Evolutionary conservation across 371 early-diverging fungal genomes (phyloP).

Genomic region (Mucor mucedo): DNA sequence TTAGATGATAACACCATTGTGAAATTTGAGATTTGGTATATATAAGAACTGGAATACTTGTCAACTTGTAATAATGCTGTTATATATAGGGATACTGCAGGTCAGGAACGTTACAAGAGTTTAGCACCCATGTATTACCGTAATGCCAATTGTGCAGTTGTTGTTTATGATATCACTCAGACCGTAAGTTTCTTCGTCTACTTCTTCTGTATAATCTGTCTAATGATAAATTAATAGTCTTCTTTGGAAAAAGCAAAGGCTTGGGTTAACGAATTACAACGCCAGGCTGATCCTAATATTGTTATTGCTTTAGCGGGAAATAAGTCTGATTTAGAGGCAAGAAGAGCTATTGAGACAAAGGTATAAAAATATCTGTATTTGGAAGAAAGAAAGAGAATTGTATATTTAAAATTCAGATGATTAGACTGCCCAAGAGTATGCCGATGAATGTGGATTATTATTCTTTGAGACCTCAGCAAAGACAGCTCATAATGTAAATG

Average conservation of each 20-base stretch:
- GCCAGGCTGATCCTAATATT: constrained; percentile 93
- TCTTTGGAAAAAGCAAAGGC: constrained; percentile 96
- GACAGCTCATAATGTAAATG: constrained; percentile 84
- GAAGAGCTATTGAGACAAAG: constrained; percentile 72
- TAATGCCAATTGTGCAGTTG: constrained; percentile 95
- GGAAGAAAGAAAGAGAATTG: neutral
- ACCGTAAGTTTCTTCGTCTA: constrained; percentile 52
- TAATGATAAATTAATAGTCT: constrained; percentile 46
- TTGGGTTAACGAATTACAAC: constrained; percentile 97
- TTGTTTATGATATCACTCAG: constrained; percentile 98
- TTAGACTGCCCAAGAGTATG: constrained; percentile 88
- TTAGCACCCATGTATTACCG: constrained; percentile 99
- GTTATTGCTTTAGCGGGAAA: constrained; percentile 97
- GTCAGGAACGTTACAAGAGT: constrained; percentile 93
- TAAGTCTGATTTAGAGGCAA: constrained; percentile 84
- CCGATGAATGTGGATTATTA: constrained; percentile 83
- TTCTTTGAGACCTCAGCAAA: constrained; percentile 96
- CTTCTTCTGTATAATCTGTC: no score
- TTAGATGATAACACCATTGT: constrained; percentile 74
- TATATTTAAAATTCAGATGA: neutral
- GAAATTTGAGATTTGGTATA: constrained; percentile 87
- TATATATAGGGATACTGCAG: constrained; percentile 85
- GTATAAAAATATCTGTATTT: constrained; percentile 27
- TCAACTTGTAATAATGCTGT: neutral
- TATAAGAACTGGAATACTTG: constrained; percentile 2